These are phyloP conservation scores for Flaveria robusta DNA, from an alignment of 129 eudicot genomes.

Conservation along the genomic window DNA sequence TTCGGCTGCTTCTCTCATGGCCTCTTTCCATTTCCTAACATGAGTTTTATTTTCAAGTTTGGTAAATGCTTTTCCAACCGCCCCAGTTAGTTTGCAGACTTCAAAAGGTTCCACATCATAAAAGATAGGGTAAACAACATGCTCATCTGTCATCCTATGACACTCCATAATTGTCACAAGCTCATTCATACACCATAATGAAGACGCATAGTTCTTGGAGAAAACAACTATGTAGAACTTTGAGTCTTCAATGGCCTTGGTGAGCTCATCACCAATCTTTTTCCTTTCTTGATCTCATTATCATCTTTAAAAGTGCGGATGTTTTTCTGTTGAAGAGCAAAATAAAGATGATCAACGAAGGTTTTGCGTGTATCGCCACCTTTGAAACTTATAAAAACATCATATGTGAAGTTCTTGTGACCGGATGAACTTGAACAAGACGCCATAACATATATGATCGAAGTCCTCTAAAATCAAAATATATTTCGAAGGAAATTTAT, in stretches of 20 bases:
- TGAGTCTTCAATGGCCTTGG: neutral
- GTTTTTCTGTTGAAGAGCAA: neutral
- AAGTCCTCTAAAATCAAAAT: too few relatives aligned
- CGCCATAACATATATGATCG: neutral
- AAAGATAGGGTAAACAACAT: neutral
- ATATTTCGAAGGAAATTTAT: too few relatives aligned
- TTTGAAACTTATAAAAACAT: neutral
- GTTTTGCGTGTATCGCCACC: neutral
- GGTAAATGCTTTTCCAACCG: neutral
- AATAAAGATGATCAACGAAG: neutral
- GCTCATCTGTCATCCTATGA: neutral
- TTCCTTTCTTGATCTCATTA: neutral
- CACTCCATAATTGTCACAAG: neutral
- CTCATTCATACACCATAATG: neutral
- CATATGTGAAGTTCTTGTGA: neutral
- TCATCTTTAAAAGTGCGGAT: neutral
- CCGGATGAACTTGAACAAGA: neutral
- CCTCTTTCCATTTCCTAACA: neutral
- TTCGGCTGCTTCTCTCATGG: neutral
- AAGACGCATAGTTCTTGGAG: neutral
- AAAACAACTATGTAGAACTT: neutral
- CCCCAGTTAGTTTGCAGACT: neutral
- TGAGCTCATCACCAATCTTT: neutral
- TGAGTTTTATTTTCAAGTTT: neutral
- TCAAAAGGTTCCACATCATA: neutral